Evolutionary conservation across 2,329 filamentous ascomycete species (phyloP).

Genomic region (Zymoseptoria brevis): DNA sequence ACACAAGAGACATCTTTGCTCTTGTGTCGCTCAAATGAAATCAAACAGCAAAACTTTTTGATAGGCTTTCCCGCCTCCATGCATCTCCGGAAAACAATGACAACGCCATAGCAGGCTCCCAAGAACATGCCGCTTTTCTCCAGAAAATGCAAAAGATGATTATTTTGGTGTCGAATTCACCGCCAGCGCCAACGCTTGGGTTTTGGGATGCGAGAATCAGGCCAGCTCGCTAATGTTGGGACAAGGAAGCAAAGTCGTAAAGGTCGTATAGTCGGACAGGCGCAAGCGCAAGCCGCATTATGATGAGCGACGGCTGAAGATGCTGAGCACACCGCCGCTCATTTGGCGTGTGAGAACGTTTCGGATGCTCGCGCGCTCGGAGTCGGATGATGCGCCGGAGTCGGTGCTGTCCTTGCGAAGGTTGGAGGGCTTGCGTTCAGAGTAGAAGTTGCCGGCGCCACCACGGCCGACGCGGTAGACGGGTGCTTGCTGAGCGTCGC

Average conservation of each 20-base stretch:
- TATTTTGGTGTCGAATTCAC: neutral
- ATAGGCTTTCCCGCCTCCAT: neutral
- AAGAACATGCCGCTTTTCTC: neutral
- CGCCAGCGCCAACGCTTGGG: conserved; percentile 19
- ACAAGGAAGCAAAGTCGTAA: conserved; percentile 5
- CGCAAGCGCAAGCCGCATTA: conserved; percentile 1
- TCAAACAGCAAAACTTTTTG: conserved; percentile 4
- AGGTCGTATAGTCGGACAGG: conserved; percentile 4
- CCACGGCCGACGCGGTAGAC: conserved; percentile 58
- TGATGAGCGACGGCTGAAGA: conserved; percentile 18
- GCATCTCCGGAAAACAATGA: conserved; percentile 1
- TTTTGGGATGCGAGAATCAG: conserved; percentile 16
- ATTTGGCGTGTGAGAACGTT: neutral
- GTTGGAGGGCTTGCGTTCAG: conserved; percentile 9
- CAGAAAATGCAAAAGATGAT: neutral
- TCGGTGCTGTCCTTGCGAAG: conserved; percentile 11
- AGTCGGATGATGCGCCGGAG: conserved; percentile 14
- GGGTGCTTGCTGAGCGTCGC: conserved; percentile 41
- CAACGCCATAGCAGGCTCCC: conserved; percentile 1
- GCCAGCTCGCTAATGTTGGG: conserved; percentile 14
- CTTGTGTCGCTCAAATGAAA: neutral
- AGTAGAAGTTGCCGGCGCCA: conserved; percentile 50
- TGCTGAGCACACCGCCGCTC: conserved; percentile 12
- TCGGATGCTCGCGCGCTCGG: conserved; percentile 14
- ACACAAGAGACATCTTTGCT: conserved; percentile 1